Base-by-base conservation (phyloP, 139 green algal species). In the Gonium pectorale region DNA sequence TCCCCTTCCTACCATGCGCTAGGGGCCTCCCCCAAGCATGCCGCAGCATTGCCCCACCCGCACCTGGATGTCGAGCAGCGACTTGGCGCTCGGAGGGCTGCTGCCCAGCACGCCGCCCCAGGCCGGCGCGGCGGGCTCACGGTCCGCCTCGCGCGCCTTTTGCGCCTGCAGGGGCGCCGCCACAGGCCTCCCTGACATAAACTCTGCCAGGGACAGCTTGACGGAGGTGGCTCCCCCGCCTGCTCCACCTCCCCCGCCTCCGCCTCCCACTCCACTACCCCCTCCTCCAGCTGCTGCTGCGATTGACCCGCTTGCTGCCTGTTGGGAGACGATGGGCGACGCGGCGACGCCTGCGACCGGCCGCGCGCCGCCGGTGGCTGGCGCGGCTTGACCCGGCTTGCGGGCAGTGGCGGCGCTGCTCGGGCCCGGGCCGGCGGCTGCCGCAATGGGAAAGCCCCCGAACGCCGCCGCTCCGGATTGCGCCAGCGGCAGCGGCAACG, bases 21-120 rank as follows among this genome's bases (percentile, higher is more conserved):
- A 15, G 19, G 17, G 17, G 49, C 17, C 49, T 56, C 19, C 49
- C 49, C 17, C 17, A 56, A 19, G 49, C 49, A 15, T 19, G 17
- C 17, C 17, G 49, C 49, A 56, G 49, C 19, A 19, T 19, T 7
- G 56, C 56, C 24, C 56, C 38, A 29, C 29, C 6, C 43, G 4
- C 37, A 75, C 80, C 67, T 87, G 82, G 24, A 87, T 87, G 52
- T 78, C 46, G 21, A 73, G 63, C 21, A 87, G 71, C 24, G 82
- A 77, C 52, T 33, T 60, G 27, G 81, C 33, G 21, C 27, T 33
- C 2, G 51, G 29, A 1, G 81, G 81, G 41, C 68, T 80, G 68
- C 67, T 72, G 13, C 67, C 67, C 29, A 27, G 37, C 38, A 63
- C 29, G 7, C 38, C 69, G 37, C 81, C 81, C 60, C 77, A 73